phyloP scores from a whole-genome alignment of 805 yeast species.

The Debaryomyces prosopidis region DNA sequence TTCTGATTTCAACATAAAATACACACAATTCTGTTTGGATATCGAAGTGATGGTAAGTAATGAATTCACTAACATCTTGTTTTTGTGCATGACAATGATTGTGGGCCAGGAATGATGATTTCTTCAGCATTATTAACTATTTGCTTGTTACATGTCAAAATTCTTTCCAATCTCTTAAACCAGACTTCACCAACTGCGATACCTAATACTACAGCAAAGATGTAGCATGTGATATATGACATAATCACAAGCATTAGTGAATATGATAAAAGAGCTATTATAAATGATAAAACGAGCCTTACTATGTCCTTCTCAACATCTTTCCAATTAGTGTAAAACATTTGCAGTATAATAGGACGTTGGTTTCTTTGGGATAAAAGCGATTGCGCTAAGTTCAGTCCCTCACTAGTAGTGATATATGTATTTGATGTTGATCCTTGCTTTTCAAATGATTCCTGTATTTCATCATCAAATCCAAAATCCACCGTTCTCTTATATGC shows the following conservation, averaged over 20 bases:
- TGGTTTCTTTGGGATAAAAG: too few species aligned
- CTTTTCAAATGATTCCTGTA: too few species aligned
- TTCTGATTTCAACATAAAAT: neutral
- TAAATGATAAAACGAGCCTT: constrained; percentile 52
- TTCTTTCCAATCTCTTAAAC: constrained; percentile 52
- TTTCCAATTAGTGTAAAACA: constrained; percentile 32
- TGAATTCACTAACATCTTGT: too few species aligned
- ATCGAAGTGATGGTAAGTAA: too few species aligned
- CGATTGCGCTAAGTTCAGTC: too few species aligned
- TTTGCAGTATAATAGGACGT: constrained; percentile 4
- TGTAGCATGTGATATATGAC: constrained; percentile 59
- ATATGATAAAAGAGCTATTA: constrained; percentile 61
- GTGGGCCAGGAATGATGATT: too few species aligned
- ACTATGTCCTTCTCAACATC: constrained; percentile 50
- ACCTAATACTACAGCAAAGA: constrained; percentile 66
- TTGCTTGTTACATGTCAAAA: constrained; percentile 12
- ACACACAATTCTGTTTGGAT: too few species aligned
- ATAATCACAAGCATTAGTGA: constrained; percentile 69
- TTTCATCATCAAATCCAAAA: constrained; percentile 3
- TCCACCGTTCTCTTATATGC: too few species aligned
- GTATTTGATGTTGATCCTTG: too few species aligned
- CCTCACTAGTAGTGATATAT: too few species aligned
- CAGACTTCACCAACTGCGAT: constrained; percentile 62
- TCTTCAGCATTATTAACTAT: too few species aligned
- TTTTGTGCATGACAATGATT: too few species aligned